Evolutionary conservation across 2,329 filamentous ascomycete genomes (phyloP), one percentile per base, ranked within the genome.

Genomic region (Aspergillus hortae): DNA sequence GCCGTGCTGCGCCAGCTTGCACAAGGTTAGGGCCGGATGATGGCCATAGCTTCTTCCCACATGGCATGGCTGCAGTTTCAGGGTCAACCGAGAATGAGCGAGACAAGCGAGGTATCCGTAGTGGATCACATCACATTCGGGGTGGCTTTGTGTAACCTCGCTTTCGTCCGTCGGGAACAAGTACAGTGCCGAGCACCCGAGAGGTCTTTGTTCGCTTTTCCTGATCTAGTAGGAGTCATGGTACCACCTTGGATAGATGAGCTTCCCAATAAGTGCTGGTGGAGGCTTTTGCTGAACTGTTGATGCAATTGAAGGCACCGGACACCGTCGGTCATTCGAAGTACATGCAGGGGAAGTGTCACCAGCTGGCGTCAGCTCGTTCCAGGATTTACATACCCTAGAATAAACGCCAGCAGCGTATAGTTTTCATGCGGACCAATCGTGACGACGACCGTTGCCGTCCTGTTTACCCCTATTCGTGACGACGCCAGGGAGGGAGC

Each of bases 361-460:
- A 55, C 54, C 51, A 50, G 53, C 45, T 56, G 44, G 47, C 50
- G 52, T 57, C 47, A 50, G 46, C 52, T 53, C 48, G 40, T 47
- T 51, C 33, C 38, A 43, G 15, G 14, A 36, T 49, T 53, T 50
- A 49, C 52, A 51, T 55, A 49, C 19, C n/a, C 15, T 36, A 49
- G 21, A 35, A 27, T 33, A 33, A 12, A 38, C 43, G 44, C 30
- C 38, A 15, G 47, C 15, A 4, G n/a, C 15, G 17, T 42, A 12
- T 12, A 42, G 6, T 21, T 42, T 42, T 42, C 15, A 17, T 1
- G 17, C n/a, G 11, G 10, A 17, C 40, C 40, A 38, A 38, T 46
- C 30, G 32, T 46, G 44, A 21, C 19, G 32, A n/a, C 25, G 40
- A 35, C 42, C 32, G 35, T 36, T 44, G 40, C 46, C 44, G 44